A percentile compares a stretch with the other conserved stretches of the same genome.
Conservation (phyloP, 2,329 filamentous ascomycete genomes). For the Curvularia sp. region DNA sequence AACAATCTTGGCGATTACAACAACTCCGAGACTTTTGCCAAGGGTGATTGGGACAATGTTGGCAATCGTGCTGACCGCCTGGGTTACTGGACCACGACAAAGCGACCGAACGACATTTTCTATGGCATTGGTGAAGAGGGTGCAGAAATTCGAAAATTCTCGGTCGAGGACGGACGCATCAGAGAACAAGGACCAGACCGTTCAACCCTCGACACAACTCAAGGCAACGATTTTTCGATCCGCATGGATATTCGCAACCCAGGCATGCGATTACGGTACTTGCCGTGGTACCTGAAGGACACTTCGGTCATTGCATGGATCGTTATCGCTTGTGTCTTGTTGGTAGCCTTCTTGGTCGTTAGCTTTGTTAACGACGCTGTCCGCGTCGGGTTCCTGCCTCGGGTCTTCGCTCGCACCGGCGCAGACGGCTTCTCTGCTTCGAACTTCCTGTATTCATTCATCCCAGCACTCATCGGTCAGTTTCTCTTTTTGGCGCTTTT, state of each 20-base stretch:
- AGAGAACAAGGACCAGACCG: constrained; percentile 54
- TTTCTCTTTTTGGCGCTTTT: constrained; percentile 72
- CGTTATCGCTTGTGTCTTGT: constrained; percentile 50
- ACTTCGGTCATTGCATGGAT: constrained; percentile 71
- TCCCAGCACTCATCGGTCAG: constrained; percentile 73
- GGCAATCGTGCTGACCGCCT: constrained; percentile 72
- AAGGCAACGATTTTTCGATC: constrained; percentile 52
- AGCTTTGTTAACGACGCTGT: constrained; percentile 77
- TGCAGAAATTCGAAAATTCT: constrained; percentile 59
- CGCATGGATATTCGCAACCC: constrained; percentile 61
- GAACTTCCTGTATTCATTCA: constrained; percentile 85
- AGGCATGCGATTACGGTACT: constrained; percentile 68
- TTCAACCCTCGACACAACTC: constrained; percentile 18
- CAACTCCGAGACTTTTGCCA: constrained; percentile 68
- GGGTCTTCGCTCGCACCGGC: constrained; percentile 67
- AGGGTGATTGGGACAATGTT: constrained; percentile 61
- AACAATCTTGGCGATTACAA: constrained; percentile 78
- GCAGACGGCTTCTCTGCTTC: constrained; percentile 76
- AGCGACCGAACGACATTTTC: constrained; percentile 71
- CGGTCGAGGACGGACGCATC: constrained; percentile 57
- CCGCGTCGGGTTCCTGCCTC: constrained; percentile 73
- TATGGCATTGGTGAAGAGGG: constrained; percentile 78
- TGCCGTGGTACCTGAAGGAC: constrained; percentile 78
- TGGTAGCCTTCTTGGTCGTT: constrained; percentile 68
- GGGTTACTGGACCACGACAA: constrained; percentile 84